Evolutionary conservation across 352 stramenopile genomes (phyloP).

Genomic region (Phytophthora citrophthora): DNA sequence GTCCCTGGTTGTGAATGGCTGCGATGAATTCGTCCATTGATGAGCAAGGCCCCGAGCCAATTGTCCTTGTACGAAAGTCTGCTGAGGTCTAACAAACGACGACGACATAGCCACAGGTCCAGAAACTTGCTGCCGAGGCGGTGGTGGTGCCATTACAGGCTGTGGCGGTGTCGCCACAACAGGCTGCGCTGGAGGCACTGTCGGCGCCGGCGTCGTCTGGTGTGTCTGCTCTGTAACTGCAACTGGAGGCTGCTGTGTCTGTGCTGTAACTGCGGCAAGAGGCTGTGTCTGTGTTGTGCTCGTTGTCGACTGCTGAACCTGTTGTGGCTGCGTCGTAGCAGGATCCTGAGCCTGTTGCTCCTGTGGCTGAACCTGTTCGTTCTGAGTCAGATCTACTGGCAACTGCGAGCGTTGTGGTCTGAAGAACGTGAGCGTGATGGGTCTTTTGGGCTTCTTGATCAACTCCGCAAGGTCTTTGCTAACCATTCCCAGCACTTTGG

Average conservation of each 20-base stretch:
- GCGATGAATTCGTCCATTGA: slow-evolving; percentile 19
- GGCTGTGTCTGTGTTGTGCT: neutral
- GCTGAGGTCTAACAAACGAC: slow-evolving; percentile 15
- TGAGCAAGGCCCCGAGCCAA: slow-evolving; percentile 11
- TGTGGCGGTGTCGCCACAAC: neutral
- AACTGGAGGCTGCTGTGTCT: slow-evolving; percentile 1
- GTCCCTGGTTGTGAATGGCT: slow-evolving; percentile 14
- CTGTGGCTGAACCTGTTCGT: slow-evolving; percentile 1
- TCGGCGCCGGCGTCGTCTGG: neutral
- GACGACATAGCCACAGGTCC: slow-evolving; percentile 5
- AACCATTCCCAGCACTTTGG: slow-evolving; percentile 37
- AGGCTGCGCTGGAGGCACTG: slow-evolving; percentile 6
- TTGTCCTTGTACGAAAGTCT: slow-evolving; percentile 1
- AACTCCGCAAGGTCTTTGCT: slow-evolving; percentile 54
- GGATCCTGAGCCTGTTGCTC: neutral
- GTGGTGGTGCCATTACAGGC: neutral
- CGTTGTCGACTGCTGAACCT: too few relatives aligned
- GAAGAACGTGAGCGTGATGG: slow-evolving; percentile 57
- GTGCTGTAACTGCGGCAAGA: neutral
- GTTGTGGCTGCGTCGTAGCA: slow-evolving; percentile 2
- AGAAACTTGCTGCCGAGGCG: neutral
- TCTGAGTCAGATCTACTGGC: neutral
- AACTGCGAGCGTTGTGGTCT: slow-evolving; percentile 17
- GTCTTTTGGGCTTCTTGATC: slow-evolving; percentile 50
- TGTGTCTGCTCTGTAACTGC: slow-evolving; percentile 1